Percentiles rank a stretch among this genome's conserved stretches.
phyloP scores from a whole-genome alignment of 495 filamentous ascomycete genomes.

The Talaromyces adpressus region DNA sequence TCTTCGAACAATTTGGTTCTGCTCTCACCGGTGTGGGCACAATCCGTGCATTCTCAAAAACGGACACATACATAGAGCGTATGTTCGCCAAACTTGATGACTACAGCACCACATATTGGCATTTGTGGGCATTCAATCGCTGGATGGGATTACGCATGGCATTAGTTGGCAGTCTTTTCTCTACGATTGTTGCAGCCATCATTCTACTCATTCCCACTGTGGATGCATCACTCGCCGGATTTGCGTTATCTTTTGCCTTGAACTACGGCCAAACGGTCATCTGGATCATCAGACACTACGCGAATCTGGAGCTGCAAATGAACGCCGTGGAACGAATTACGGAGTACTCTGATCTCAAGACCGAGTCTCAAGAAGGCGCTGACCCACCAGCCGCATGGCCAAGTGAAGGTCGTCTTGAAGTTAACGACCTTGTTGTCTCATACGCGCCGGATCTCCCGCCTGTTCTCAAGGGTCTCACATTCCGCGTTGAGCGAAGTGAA shows the following conservation, averaged over 20 bases:
- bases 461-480: slow-evolving; percentile 67
- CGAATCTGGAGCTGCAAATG: slow-evolving; percentile 68
- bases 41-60: slow-evolving; percentile 66
- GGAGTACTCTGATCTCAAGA: slow-evolving; percentile 68
- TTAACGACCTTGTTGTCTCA: slow-evolving; percentile 62
- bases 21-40: slow-evolving; percentile 65
- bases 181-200: slow-evolving; percentile 47
- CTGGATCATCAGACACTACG: slow-evolving; percentile 40
- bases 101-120: slow-evolving; percentile 54
- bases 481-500: slow-evolving; percentile 64
- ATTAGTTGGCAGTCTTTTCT: slow-evolving; percentile 53
- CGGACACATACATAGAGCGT: slow-evolving; percentile 52
- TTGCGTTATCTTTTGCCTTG: slow-evolving; percentile 54
- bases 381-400: slow-evolving; percentile 75
- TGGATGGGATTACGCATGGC: slow-evolving; percentile 61
- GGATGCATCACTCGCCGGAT: slow-evolving; percentile 65
- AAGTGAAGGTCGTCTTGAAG: slow-evolving; percentile 64
- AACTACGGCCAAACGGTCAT: slow-evolving; percentile 45
- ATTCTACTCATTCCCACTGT: slow-evolving; percentile 51
- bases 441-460: slow-evolving; percentile 73
- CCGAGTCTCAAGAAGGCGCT: slow-evolving; percentile 51
- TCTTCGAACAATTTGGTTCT: slow-evolving; percentile 71
- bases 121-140: slow-evolving; percentile 63
- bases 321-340: slow-evolving; percentile 77
- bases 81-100: slow-evolving; percentile 64